Evolutionary conservation across 1,284 basidiomycete genomes (phyloP), one percentile per base, ranked within the genome.

Genomic region (Puccinia hordei): DNA sequence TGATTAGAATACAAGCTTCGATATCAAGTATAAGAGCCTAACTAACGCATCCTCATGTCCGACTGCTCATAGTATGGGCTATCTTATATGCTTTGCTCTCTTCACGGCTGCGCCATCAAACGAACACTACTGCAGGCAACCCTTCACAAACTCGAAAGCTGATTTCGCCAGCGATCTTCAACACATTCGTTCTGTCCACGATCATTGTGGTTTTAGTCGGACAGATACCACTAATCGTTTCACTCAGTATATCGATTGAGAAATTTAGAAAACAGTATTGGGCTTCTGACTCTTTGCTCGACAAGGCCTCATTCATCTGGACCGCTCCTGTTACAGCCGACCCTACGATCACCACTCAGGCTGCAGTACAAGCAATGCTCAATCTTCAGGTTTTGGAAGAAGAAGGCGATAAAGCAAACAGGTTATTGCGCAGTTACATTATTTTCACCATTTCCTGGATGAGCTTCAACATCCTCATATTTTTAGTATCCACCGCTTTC

Each of bases 11-110:
- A 41, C 38, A 41, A 41, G 38, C 38, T 41, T 41, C 38, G 38
- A 59, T 59, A 59, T 17, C 3, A 33, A 6, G 57, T n/a, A 30
- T 24, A 59, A 8, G 27, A 59, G 46, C 2, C 46, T 49, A 17
- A 33, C 27, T 33, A 24, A n/a, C 27, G 5, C 13, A 59, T 13
- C 27, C 27, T 59, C 1, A 12, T 46, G 9, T 24, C n/a, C 49
- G n/a, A 27, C 38, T 41, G 38, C 38, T 6, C 46, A n/a, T 24
- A 73, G 71, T 55, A 41, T 73, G 71, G 71, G 71, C 71, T 57
- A 38, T 44, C 27, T 38, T 73, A 27, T 73, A 73, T n/a, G 51
- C 71, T 15, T 38, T 73, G 30, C 51, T 51, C 1, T 41, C 71
- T 49, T 53, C 51, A 13, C 71, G 51, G 24, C 51, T 53, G 5